A percentile compares a stretch with the other conserved stretches of the same genome.
These are phyloP conservation scores for Solanum pennellii DNA, from an alignment of 257 asterid species.

Conservation along the genomic window DNA sequence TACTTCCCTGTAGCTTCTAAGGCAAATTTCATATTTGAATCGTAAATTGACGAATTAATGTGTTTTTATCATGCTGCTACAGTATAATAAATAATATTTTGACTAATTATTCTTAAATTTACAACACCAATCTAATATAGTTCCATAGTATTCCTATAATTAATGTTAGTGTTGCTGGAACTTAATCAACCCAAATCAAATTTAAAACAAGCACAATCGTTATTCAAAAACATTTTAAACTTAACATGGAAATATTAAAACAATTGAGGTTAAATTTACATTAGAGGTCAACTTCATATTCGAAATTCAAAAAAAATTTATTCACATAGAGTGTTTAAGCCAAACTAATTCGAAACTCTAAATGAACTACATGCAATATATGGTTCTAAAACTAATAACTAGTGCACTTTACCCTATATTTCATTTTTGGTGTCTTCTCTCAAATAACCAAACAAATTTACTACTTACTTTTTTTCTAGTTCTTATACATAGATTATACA, in stretches of 20 bases:
- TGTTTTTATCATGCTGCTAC: neutral
- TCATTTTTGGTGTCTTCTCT: neutral
- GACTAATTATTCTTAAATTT: neutral
- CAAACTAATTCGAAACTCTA: neutral
- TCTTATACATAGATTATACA: neutral
- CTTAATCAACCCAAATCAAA: no score
- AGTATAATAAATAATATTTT: neutral
- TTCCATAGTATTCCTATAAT: neutral
- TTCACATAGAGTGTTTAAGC: no score
- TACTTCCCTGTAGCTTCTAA: neutral
- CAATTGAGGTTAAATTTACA: neutral
- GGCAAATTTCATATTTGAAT: neutral
- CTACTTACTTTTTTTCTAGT: neutral
- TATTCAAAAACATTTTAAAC: neutral
- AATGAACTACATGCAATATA: neutral
- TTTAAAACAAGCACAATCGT: neutral
- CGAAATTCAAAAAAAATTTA: neutral
- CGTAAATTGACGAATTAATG: neutral
- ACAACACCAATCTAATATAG: no score
- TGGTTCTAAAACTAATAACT: neutral
- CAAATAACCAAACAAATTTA: neutral
- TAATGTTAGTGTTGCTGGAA: neutral
- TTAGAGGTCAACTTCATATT: neutral
- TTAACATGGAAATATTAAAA: neutral
- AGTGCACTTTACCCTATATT: neutral